These are phyloP conservation scores for Fusarium siculi DNA, from an alignment of 2,329 filamentous ascomycete species.

Conservation along the genomic window DNA sequence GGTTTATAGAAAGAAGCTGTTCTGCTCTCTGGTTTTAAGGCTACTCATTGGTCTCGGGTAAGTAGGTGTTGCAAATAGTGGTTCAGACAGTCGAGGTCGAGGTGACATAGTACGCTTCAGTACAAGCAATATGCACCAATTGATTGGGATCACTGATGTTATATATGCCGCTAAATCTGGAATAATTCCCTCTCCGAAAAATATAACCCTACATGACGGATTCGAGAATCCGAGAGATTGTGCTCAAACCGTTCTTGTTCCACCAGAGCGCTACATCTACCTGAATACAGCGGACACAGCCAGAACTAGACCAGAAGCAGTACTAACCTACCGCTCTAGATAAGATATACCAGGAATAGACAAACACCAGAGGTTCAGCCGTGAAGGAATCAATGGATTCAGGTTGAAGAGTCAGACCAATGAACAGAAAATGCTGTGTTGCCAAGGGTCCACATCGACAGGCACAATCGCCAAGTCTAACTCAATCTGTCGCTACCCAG, in stretches of 20 bases:
- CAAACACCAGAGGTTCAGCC: not conserved
- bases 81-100: not conserved
- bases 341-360: not conserved
- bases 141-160: not conserved
- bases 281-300: not conserved
- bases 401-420: not conserved
- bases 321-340: constrained; percentile 10
- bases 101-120: not conserved
- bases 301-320: constrained; percentile 18
- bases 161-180: not conserved
- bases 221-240: not conserved
- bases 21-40: not conserved
- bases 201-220: not conserved
- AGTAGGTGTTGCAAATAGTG: not conserved
- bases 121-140: no score
- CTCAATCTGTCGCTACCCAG: constrained; percentile 24
- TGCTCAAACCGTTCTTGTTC: not conserved
- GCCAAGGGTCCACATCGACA: not conserved
- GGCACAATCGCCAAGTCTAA: constrained; percentile 13
- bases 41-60: not conserved
- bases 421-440: not conserved
- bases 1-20: not conserved
- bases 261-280: not conserved
- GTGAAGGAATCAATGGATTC: not conserved
- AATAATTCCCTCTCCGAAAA: not conserved